Conservation (phyloP, 495 filamentous ascomycete species). For the Penicillium odoratum region DNA sequence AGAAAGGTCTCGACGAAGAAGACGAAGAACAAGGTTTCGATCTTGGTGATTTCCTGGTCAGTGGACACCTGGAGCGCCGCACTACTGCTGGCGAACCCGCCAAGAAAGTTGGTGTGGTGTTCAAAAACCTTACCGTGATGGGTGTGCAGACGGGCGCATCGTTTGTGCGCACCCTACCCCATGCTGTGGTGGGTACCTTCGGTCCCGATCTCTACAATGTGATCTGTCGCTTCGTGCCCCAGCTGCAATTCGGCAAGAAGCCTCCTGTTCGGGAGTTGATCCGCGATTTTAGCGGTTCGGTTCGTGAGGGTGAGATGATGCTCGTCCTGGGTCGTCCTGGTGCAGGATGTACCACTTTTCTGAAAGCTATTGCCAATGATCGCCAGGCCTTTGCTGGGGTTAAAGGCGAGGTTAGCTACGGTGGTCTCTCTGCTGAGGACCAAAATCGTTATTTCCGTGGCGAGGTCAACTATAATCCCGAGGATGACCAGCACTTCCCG, state of each 20-base stretch:
- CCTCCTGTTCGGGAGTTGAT: slow-evolving; percentile 61
- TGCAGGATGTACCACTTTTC: slow-evolving; percentile 76
- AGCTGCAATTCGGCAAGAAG: slow-evolving; percentile 53
- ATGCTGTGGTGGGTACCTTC: slow-evolving; percentile 80
- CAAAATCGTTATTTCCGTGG: slow-evolving; percentile 70
- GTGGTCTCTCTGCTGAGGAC: slow-evolving; percentile 70
- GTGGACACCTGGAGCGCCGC: slow-evolving; percentile 80
- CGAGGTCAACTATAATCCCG: slow-evolving; percentile 80
- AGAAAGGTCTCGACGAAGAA: slow-evolving; percentile 33
- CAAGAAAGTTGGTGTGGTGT: slow-evolving; percentile 84
- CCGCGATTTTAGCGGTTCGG: slow-evolving; percentile 74
- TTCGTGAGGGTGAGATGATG: slow-evolving; percentile 81
- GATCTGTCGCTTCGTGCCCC: slow-evolving; percentile 63
- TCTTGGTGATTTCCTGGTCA: slow-evolving; percentile 70
- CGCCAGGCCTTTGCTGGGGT: slow-evolving; percentile 64
- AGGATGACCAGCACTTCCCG: slow-evolving; percentile 81
- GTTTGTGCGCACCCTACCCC: slow-evolving; percentile 72
- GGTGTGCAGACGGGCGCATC: slow-evolving; percentile 65
- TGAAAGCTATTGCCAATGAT: slow-evolving; percentile 76
- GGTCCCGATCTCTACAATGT: slow-evolving; percentile 77
- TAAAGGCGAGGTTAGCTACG: slow-evolving; percentile 71
- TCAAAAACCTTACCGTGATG: slow-evolving; percentile 75
- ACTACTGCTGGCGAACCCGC: slow-evolving; percentile 63
- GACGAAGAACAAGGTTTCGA: slow-evolving; percentile 58
- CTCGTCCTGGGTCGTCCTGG: slow-evolving; percentile 80